Base-by-base conservation (phyloP, 2,329 filamentous ascomycete species). In the Dactylellina leptospora region DNA sequence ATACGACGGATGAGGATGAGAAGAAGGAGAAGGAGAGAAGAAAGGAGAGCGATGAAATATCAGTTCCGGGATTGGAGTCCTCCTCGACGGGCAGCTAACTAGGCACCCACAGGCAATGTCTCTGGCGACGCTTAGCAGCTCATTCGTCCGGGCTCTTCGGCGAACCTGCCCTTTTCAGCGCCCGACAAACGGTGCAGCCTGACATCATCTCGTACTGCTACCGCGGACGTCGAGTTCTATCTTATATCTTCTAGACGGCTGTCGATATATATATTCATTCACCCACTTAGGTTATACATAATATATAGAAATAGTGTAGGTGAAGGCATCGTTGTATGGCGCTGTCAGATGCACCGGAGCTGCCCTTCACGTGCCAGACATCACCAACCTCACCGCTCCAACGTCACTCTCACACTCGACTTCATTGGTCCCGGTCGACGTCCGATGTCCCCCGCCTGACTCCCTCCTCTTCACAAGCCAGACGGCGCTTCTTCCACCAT, bases 201-300 rank as follows among this genome's bases (percentile, higher is more conserved):
- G 56, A 66, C 61, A 66, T 66, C 61, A 66, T 66, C 28, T 30
- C 61, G 54, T 56, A n/a, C n/a, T n/a, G n/a, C n/a, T n/a, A n/a
- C n/a, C n/a, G n/a, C n/a, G n/a, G n/a, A n/a, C n/a, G n/a, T n/a
- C n/a, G n/a, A n/a, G n/a, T n/a, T n/a, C n/a, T n/a, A n/a, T n/a
- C n/a, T n/a, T n/a, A n/a, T n/a, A n/a, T n/a, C n/a, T n/a, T n/a
- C n/a, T n/a, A n/a, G n/a, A n/a, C n/a, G n/a, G n/a, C n/a, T n/a
- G n/a, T n/a, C n/a, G n/a, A n/a, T n/a, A n/a, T n/a, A n/a, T n/a
- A n/a, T n/a, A n/a, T n/a, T n/a, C n/a, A n/a, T n/a, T n/a, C n/a
- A n/a, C n/a, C n/a, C n/a, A n/a, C n/a, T n/a, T n/a, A n/a, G n/a
- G n/a, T n/a, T n/a, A n/a, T n/a, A n/a, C n/a, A n/a, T n/a, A n/a